Percentiles rank a stretch among this genome's conserved stretches.
Evolutionary conservation across 2,329 filamentous ascomycete species (phyloP).

Genomic region (Alternaria atra): DNA sequence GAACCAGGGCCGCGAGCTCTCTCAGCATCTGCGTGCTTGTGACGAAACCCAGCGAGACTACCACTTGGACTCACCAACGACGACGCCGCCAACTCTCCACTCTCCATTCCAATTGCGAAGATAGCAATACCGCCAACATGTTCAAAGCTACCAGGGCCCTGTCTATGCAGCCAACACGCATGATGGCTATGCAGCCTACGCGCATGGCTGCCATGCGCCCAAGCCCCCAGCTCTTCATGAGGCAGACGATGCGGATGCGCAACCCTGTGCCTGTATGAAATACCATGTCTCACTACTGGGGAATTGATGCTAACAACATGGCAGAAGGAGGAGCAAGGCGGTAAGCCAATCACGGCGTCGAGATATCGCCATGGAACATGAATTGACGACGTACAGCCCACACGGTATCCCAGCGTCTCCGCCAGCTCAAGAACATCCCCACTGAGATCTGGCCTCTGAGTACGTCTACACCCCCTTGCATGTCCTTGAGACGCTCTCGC

Average conservation of each 20-base stretch:
- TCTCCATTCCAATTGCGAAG: slow-evolving; percentile 32
- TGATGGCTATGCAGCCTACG: slow-evolving; percentile 53
- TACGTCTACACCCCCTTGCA: slow-evolving; percentile 58
- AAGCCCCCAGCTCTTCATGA: slow-evolving; percentile 48
- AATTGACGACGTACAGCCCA: slow-evolving; percentile 70
- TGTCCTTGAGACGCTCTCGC: slow-evolving; percentile 11
- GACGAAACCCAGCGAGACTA: slow-evolving; percentile 41
- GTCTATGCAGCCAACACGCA: slow-evolving; percentile 53
- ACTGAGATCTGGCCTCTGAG: slow-evolving; percentile 94
- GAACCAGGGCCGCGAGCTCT: slow-evolving; percentile 33
- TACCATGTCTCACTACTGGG: background rate
- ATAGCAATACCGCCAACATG: slow-evolving; percentile 30
- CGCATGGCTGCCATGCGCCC: slow-evolving; percentile 52
- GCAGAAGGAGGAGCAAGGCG: slow-evolving; percentile 71
- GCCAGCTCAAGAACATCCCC: slow-evolving; percentile 87
- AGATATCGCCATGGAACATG: slow-evolving; percentile 10
- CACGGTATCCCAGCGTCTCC: slow-evolving; percentile 94
- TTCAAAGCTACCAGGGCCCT: slow-evolving; percentile 51
- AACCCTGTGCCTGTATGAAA: slow-evolving; percentile 75
- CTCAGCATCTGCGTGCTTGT: slow-evolving; percentile 33
- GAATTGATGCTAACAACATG: slow-evolving; percentile 50
- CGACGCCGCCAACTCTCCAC: slow-evolving; percentile 31
- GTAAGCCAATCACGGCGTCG: slow-evolving; percentile 56
- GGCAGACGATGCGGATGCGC: slow-evolving; percentile 60
- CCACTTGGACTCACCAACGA: slow-evolving; percentile 22